Percentiles rank a stretch among this genome's conserved stretches.
Conservation (phyloP, 345 rosid genomes). For the Linum trigynum region DNA sequence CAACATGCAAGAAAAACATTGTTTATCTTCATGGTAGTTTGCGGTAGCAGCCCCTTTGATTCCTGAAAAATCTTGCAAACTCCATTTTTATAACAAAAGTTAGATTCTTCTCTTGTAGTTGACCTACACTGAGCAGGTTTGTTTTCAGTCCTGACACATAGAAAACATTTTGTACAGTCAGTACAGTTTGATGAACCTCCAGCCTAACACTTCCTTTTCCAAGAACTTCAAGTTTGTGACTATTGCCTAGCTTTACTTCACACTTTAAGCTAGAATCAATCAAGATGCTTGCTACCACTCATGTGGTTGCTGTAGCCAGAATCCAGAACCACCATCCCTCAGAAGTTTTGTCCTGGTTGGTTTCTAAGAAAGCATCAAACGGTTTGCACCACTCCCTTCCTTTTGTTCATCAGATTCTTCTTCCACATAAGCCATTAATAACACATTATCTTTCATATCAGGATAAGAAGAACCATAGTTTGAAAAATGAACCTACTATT, state of each 20-base stretch:
- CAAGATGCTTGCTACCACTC: background rate
- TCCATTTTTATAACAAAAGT: too few relatives aligned
- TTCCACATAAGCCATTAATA: too few relatives aligned
- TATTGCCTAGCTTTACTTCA: background rate
- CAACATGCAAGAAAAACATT: background rate
- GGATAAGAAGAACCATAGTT: too few relatives aligned
- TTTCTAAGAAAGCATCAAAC: background rate
- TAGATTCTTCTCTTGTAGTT: too few relatives aligned
- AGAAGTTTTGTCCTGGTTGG: background rate
- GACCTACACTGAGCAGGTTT: too few relatives aligned
- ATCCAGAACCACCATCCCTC: slow-evolving; percentile 1
- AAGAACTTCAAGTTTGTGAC: background rate
- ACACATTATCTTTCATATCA: too few relatives aligned
- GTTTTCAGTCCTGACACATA: background rate
- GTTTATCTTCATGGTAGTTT: background rate
- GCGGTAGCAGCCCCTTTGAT: background rate
- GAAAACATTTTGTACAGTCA: background rate
- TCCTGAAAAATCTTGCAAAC: too few relatives aligned
- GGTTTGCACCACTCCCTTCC: background rate
- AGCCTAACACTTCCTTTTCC: background rate
- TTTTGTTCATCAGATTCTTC: too few relatives aligned
- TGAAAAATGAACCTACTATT: too few relatives aligned
- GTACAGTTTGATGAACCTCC: background rate
- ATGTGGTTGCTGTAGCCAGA: slow-evolving; percentile 2
- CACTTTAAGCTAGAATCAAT: background rate